Conservation (phyloP, 2,329 filamentous ascomycete species). For the Cladosporium sp. region DNA sequence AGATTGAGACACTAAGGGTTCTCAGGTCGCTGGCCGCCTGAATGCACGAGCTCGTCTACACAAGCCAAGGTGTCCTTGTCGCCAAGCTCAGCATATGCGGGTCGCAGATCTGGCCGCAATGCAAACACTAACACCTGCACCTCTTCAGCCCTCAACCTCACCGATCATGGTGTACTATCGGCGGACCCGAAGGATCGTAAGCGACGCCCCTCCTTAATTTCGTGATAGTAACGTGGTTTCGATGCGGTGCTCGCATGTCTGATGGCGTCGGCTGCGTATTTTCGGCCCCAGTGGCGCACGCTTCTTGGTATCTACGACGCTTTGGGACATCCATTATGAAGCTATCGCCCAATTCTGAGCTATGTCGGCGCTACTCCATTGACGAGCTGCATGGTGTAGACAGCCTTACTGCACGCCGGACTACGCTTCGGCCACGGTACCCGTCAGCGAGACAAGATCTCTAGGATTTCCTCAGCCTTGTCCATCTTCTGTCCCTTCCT, state of each 20-base stretch:
- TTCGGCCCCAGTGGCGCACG: background rate
- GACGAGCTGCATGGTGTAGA: background rate
- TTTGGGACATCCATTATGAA: background rate
- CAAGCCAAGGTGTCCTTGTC: background rate
- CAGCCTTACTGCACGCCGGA: constrained; percentile 2
- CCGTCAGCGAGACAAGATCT: constrained; percentile 3
- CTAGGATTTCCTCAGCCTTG: background rate
- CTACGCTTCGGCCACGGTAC: background rate
- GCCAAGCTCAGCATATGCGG: constrained; percentile 5
- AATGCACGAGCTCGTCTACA: background rate
- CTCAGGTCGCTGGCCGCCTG: background rate
- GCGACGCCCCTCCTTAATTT: constrained; percentile 1
- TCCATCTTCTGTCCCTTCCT: background rate
- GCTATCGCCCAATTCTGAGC: background rate
- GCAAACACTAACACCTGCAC: background rate
- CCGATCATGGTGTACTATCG: background rate
- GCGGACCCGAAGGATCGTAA: constrained; percentile 3
- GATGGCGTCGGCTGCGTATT: background rate
- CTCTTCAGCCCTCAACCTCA: background rate
- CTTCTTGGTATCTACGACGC: background rate
- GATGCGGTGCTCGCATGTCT: background rate
- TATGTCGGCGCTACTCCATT: background rate
- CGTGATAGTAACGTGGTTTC: background rate
- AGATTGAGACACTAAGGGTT: background rate
- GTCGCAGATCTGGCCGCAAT: constrained; percentile 5